These are phyloP conservation scores for Antrodiella citrinella DNA, from an alignment of 768 basidiomycete genomes.

Conservation along the genomic window DNA sequence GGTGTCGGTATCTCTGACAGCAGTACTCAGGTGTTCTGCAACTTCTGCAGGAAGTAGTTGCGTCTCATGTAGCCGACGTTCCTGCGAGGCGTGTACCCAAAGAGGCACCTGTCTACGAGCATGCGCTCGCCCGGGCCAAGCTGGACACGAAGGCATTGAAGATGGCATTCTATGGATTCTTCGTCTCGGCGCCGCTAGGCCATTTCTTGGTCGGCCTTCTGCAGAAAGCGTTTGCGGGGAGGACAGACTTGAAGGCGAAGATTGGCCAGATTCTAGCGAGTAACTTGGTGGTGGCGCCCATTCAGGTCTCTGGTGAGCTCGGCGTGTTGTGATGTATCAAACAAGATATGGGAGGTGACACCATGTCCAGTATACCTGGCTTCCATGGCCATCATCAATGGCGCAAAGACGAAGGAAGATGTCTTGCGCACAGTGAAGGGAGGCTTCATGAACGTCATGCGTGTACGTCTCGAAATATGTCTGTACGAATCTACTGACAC, in stretches of 20 bases:
- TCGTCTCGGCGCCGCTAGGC: conserved; percentile 75
- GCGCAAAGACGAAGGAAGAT: conserved; percentile 59
- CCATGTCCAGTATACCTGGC: conserved; percentile 52
- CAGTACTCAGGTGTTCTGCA: conserved; percentile 25
- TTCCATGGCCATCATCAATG: conserved; percentile 79
- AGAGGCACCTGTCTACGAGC: conserved; percentile 44
- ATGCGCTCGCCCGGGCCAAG: conserved; percentile 46
- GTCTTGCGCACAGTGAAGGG: conserved; percentile 58
- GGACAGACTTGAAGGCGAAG: conserved; percentile 52
- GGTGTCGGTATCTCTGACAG: neutral
- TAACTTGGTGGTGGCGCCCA: conserved; percentile 69
- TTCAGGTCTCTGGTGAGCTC: conserved; percentile 57
- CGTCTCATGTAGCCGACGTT: conserved; percentile 58
- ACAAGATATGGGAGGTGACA: neutral
- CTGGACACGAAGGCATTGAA: conserved; percentile 68
- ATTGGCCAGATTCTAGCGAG: conserved; percentile 68
- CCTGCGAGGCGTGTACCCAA: conserved; percentile 43
- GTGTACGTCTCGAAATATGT: conserved; percentile 35
- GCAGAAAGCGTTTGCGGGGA: conserved; percentile 73
- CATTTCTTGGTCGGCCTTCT: conserved; percentile 67
- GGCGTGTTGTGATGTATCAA: neutral
- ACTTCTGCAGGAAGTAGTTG: conserved; percentile 73
- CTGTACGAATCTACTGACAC: neutral
- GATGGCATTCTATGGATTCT: conserved; percentile 78
- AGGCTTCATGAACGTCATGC: conserved; percentile 68